These are phyloP conservation scores for Trichocladium antarcticum DNA, from an alignment of 495 filamentous ascomycete species.

Conservation along the genomic window DNA sequence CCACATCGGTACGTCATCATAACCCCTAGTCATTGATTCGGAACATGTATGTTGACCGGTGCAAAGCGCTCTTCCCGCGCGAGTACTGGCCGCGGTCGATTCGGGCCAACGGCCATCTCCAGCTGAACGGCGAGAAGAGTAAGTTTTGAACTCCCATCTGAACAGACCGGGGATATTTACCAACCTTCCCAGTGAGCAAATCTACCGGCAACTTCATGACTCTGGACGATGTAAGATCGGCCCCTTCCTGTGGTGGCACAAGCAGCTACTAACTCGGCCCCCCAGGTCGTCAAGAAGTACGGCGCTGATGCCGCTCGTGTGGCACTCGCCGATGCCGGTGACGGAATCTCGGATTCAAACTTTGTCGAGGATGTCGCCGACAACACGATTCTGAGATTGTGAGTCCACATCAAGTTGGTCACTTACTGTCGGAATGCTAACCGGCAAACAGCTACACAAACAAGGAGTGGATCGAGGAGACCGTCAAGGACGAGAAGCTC, in stretches of 20 bases:
- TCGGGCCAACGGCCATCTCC: constrained; percentile 81
- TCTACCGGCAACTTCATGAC: constrained; percentile 94
- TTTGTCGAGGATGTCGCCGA: constrained; percentile 93
- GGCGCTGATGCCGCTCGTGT: constrained; percentile 88
- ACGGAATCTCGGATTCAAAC: constrained; percentile 92
- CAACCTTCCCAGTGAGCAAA: constrained; percentile 53
- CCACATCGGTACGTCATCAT: constrained; percentile 48
- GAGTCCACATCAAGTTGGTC: no score
- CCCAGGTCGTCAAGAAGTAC: constrained; percentile 63
- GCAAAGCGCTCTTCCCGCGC: constrained; percentile 57
- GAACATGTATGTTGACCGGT: not conserved
- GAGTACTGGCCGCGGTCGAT: constrained; percentile 80
- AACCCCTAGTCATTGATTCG: not conserved
- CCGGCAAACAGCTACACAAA: constrained; percentile 46
- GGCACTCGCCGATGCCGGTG: constrained; percentile 87
- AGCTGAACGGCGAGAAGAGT: constrained; percentile 88
- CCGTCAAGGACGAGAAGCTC: constrained; percentile 57
- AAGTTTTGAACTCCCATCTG: no score
- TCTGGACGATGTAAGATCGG: constrained; percentile 50
- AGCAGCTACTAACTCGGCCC: no score
- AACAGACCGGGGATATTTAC: no score
- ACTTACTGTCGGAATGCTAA: no score
- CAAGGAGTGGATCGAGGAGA: constrained; percentile 86
- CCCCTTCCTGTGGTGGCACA: no score
- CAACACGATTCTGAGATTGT: constrained; percentile 75